Percentiles rank a stretch among this genome's conserved stretches.
These are phyloP conservation scores for Darksidea phi DNA, from an alignment of 495 filamentous ascomycete species.

Conservation along the genomic window DNA sequence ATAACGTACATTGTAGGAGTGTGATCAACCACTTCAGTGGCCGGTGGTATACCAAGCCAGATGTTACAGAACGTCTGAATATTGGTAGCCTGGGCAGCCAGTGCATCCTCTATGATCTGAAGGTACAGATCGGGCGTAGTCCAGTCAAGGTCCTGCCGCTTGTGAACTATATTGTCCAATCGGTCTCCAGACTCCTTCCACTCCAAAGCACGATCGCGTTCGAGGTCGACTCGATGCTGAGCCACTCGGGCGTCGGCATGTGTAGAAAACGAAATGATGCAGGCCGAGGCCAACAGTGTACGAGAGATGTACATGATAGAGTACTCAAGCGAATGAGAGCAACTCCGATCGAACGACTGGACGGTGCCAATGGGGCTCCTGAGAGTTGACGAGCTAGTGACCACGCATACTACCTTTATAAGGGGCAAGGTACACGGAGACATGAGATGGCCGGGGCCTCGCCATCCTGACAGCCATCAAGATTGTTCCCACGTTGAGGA, in stretches of 20 bases:
- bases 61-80: constrained; percentile 22
- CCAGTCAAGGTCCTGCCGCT: constrained; percentile 8
- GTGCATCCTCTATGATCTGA: background rate
- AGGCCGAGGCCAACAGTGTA: constrained; percentile 26
- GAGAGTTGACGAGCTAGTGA: constrained; percentile 8
- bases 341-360: constrained; percentile 18
- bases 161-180: constrained; percentile 2
- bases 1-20: constrained; percentile 33
- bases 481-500: constrained; percentile 20
- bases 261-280: constrained; percentile 17
- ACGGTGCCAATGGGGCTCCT: constrained; percentile 10
- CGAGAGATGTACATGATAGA: constrained; percentile 32
- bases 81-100: background rate
- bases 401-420: constrained; percentile 25
- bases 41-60: constrained; percentile 16
- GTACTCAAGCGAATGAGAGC: constrained; percentile 27
- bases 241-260: constrained; percentile 10
- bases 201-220: background rate
- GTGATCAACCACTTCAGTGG: constrained; percentile 23
- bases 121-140: constrained; percentile 2
- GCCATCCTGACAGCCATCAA: constrained; percentile 26
- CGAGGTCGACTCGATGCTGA: background rate
- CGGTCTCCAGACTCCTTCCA: background rate
- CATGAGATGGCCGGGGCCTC: constrained; percentile 1
- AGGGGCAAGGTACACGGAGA: constrained; percentile 8